Percentiles rank a stretch among this genome's conserved stretches.
phyloP scores from a whole-genome alignment of 306 rosid species.

The Cucurbita moschata region DNA sequence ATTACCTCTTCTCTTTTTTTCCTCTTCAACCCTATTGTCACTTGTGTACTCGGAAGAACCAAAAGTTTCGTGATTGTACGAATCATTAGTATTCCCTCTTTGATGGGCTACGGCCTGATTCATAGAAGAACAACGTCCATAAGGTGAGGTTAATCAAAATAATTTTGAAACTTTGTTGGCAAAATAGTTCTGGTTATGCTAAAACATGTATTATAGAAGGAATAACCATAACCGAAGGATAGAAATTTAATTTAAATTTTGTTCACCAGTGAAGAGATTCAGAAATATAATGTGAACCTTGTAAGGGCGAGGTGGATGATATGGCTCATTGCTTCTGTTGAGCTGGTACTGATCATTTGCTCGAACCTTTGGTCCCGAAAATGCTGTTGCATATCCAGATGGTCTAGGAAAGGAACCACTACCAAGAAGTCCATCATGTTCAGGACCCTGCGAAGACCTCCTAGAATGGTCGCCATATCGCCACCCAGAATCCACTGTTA shows the following conservation, averaged over 20 bases:
- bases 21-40: conserved; percentile 89
- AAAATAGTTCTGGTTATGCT: neutral
- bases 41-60: conserved; percentile 62
- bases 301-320: conserved; percentile 90
- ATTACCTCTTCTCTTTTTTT: conserved; percentile 91
- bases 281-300: conserved; percentile 35
- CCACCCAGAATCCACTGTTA: conserved; percentile 55
- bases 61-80: conserved; percentile 71
- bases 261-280: neutral
- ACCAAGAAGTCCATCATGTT: conserved; percentile 98
- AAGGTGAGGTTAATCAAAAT: neutral
- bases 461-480: conserved; percentile 51
- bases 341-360: conserved; percentile 44
- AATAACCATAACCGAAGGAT: neutral
- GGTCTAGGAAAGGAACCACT: conserved; percentile 96
- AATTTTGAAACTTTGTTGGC: neutral
- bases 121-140: conserved; percentile 2
- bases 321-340: conserved; percentile 63
- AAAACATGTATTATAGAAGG: neutral
- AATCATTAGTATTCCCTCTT: conserved; percentile 47
- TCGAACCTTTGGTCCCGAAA: conserved; percentile 45
- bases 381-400: conserved; percentile 57
- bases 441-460: conserved; percentile 72
- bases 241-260: neutral
- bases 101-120: conserved; percentile 69